phyloP scores from a whole-genome alignment of 805 yeast genomes.

The Candida suzukii region DNA sequence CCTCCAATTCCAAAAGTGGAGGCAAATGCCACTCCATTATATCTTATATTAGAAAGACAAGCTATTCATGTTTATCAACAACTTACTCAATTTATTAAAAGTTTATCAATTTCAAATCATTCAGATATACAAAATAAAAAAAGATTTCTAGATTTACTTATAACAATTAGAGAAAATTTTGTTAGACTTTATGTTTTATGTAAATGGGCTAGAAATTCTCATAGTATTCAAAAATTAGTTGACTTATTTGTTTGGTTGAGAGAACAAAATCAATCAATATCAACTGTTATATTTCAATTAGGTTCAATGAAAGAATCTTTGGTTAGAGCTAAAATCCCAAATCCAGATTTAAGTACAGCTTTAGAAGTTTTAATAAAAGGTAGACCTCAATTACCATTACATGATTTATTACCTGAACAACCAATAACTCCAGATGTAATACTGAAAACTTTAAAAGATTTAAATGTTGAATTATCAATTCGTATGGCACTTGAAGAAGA shows the following conservation, averaged over 20 bases:
- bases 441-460: conserved; percentile 52
- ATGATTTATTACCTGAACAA: conserved; percentile 44
- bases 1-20: conserved; percentile 60
- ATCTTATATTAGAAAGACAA: conserved; percentile 50
- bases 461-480: conserved; percentile 67
- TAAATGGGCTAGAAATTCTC: conserved; percentile 79
- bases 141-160: conserved; percentile 59
- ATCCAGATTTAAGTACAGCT: conserved; percentile 84
- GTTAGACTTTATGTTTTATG: conserved; percentile 77
- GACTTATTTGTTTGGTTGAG: conserved; percentile 87
- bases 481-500: conserved; percentile 62
- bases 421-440: conserved; percentile 50
- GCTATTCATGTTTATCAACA: conserved; percentile 59
- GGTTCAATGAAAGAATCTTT: conserved; percentile 63
- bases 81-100: conserved; percentile 52
- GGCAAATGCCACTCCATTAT: conserved; percentile 59
- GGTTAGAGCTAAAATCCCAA: conserved; percentile 85
- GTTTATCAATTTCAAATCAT: conserved; percentile 43
- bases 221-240: conserved; percentile 66
- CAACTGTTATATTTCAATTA: conserved; percentile 58
- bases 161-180: conserved; percentile 73
- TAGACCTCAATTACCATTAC: conserved; percentile 65
- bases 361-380: conserved; percentile 78
- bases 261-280: conserved; percentile 63
- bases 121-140: conserved; percentile 61